Evolutionary conservation across 2,329 filamentous ascomycete species (phyloP).

Genomic region (Alternaria triticina): DNA sequence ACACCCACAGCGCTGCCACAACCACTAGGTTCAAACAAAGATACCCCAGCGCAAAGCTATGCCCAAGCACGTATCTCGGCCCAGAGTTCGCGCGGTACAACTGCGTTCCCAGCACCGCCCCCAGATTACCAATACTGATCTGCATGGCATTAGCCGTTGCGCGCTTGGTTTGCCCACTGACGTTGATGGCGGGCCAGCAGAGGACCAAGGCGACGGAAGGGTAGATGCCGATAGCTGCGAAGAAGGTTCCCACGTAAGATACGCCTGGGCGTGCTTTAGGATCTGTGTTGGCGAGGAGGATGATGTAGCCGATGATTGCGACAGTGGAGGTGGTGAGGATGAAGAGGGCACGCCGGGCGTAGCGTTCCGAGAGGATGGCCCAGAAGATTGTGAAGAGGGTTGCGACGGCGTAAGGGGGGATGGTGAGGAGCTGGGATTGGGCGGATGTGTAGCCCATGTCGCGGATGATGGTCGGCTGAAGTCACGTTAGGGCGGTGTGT

Average conservation of each 20-base stretch:
- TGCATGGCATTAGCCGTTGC: slow-evolving; percentile 58
- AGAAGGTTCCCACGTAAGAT: slow-evolving; percentile 47
- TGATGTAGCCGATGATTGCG: slow-evolving; percentile 49
- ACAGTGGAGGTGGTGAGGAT: slow-evolving; percentile 41
- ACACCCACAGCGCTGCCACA: slow-evolving; percentile 36
- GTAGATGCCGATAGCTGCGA: slow-evolving; percentile 50
- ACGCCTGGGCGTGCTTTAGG: slow-evolving; percentile 43
- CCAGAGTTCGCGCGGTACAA: slow-evolving; percentile 43
- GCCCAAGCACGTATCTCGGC: slow-evolving; percentile 46
- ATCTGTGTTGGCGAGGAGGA: slow-evolving; percentile 44
- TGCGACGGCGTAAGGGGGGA: slow-evolving; percentile 52
- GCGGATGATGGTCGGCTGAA: slow-evolving; percentile 61
- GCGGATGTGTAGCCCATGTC: slow-evolving; percentile 53
- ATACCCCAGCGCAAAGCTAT: slow-evolving; percentile 46
- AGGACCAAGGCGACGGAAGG: slow-evolving; percentile 50
- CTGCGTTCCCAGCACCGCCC: slow-evolving; percentile 48
- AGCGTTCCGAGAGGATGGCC: slow-evolving; percentile 43
- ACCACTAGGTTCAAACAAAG: slow-evolving; percentile 41
- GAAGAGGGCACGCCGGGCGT: slow-evolving; percentile 42
- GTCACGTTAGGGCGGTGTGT: neutral
- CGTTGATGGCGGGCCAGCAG: slow-evolving; percentile 61
- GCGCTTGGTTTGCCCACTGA: slow-evolving; percentile 61
- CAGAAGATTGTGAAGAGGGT: slow-evolving; percentile 46
- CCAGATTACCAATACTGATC: slow-evolving; percentile 58
- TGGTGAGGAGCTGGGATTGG: slow-evolving; percentile 54